Percentiles rank a stretch among this genome's conserved stretches.
Evolutionary conservation across 306 rosid genomes (phyloP).

Genomic region (Cucurbita ficifolia): DNA sequence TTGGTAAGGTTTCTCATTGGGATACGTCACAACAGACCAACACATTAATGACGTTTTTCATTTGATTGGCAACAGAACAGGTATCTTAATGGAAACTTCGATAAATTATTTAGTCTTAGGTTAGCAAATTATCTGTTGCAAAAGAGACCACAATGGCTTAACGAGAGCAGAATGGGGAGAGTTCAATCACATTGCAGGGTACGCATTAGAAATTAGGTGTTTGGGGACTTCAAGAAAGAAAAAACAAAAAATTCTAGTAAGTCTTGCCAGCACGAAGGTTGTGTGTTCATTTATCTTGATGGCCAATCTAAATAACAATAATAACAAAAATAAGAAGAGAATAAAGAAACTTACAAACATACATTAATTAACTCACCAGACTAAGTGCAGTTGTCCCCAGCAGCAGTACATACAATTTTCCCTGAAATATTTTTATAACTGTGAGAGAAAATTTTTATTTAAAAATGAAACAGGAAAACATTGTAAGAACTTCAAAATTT

Average conservation of each 20-base stretch:
- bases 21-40: background rate
- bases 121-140: background rate
- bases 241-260: background rate
- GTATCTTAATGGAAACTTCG: background rate
- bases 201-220: background rate
- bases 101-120: background rate
- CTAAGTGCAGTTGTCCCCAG: slow-evolving; percentile 96
- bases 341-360: background rate
- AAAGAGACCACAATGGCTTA: background rate
- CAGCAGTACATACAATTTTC: slow-evolving; percentile 74
- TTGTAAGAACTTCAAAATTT: background rate
- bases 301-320: background rate
- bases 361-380: slow-evolving; percentile 37
- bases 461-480: background rate
- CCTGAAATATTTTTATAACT: slow-evolving; percentile 30
- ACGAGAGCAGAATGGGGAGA: background rate
- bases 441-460: background rate
- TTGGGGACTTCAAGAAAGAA: background rate
- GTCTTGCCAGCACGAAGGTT: background rate
- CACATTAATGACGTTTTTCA: background rate
- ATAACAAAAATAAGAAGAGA: background rate
- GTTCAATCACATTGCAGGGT: background rate
- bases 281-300: background rate
- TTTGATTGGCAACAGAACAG: slow-evolving; percentile 1
- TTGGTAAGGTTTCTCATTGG: background rate